Conservation (phyloP, 768 basidiomycete genomes). For the Suillus discolor region DNA sequence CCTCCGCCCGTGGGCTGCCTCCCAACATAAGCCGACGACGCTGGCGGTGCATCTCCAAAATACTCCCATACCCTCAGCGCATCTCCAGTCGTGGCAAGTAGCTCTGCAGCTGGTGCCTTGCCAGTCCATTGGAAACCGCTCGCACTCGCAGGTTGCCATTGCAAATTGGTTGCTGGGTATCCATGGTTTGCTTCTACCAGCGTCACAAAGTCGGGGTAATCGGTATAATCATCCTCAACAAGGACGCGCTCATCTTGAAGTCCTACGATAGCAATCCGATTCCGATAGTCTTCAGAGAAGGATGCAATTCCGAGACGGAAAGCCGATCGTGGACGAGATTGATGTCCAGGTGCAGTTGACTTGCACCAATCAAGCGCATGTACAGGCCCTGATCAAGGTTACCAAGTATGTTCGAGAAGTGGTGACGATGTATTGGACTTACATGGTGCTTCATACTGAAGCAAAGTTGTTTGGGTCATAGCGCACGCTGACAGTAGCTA, state of each 20-base stretch:
- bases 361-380: conserved; percentile 91
- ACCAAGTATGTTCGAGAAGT: conserved; percentile 15
- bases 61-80: conserved; percentile 93
- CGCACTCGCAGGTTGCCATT: conserved; percentile 86
- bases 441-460: conserved; percentile 89
- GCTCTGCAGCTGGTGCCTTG: conserved; percentile 68
- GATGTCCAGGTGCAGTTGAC: conserved; percentile 71
- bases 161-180: conserved; percentile 91
- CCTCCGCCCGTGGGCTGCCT: conserved; percentile 56
- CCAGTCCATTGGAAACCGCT: conserved; percentile 66
- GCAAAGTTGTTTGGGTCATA: conserved; percentile 72
- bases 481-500: conserved; percentile 11
- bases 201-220: conserved; percentile 85
- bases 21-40: conserved; percentile 70
- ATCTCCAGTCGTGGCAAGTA: conserved; percentile 94
- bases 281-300: conserved; percentile 81
- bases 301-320: conserved; percentile 89
- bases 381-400: conserved; percentile 67
- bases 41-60: conserved; percentile 59
- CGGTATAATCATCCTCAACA: conserved; percentile 79
- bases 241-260: conserved; percentile 87
- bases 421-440: conserved; percentile 35
- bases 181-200: conserved; percentile 84
- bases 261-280: conserved; percentile 77
- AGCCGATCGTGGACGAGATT: conserved; percentile 69